phyloP scores from a whole-genome alignment of 306 rosid species.

The Phaseolus lunatus region DNA sequence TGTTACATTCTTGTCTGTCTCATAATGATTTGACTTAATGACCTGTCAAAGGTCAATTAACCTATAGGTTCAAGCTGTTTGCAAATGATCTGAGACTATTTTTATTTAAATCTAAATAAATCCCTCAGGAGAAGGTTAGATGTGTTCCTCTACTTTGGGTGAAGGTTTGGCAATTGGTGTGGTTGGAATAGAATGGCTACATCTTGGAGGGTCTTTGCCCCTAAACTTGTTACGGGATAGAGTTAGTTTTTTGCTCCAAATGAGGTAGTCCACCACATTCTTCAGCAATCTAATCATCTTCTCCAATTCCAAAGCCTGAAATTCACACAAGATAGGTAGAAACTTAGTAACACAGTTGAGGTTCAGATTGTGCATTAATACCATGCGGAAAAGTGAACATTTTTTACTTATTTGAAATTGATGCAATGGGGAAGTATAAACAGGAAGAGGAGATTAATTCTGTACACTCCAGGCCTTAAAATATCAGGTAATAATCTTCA shows the following conservation, averaged over 20 bases:
- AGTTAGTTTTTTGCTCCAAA: not conserved
- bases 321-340: not conserved
- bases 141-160: not conserved
- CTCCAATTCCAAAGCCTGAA: not conserved
- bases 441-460: not conserved
- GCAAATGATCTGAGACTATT: not conserved
- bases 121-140: not conserved
- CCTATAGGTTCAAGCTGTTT: conserved; percentile 1
- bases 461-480: not conserved
- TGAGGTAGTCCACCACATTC: not conserved
- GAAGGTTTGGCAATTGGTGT: not conserved
- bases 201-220: not conserved
- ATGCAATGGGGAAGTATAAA: not conserved
- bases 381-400: not conserved
- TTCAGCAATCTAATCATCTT: not conserved
- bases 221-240: not conserved
- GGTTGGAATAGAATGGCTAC: not conserved
- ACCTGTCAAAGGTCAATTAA: conserved; percentile 14
- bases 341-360: not conserved
- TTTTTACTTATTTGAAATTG: not conserved
- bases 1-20: not conserved
- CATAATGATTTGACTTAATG: not conserved
- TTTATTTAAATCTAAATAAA: not conserved
- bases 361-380: not conserved
- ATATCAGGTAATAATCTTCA: not conserved